Evolutionary conservation across 2,329 filamentous ascomycete genomes (phyloP), one percentile per base, ranked within the genome.

Genomic region (Diplodia corticola): DNA sequence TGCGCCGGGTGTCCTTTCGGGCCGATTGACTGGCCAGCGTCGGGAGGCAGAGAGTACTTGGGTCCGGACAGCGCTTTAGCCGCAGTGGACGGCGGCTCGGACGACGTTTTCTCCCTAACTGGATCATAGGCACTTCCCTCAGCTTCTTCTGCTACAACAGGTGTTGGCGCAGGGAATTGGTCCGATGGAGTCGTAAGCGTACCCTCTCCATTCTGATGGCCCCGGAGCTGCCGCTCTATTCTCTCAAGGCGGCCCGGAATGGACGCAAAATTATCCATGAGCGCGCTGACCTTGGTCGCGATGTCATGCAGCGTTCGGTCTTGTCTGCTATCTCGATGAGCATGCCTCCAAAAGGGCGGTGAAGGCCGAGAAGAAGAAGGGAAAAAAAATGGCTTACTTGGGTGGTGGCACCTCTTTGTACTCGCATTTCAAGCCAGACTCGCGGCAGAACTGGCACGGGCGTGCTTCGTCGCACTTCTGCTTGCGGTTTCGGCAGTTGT

Each of bases 321-420:
- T 77, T 84, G 78, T 64, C 76, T 77, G 66, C 55, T 24, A 55
- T 68, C 22, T 13, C 44, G 24, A 57, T 60, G 49, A 66, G 51
- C 33, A 54, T 30, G 44, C 57, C 44, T 40, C 57, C 26, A 24
- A 61, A 48, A 49, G 57, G 55, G 55, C 55, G 37, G 55, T 59
- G 26, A 67, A 33, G 37, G 24, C 40, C 26, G 24, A 20, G 17
- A 20, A n/a, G 40, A 54, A 37, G 26, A 57, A 35, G 51, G 17
- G 33, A n/a, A 57, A 54, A 37, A 40, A 57, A 35, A 53, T 60
- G 69, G 68, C 90, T 76, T 84, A 96, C 91, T 96, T 94, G 74
- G 96, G 95, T 17, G 92, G 92, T 24, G 92, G 91, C 5, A 95
- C 90, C 74, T 97, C 93, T 70, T 93, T 89, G 77, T 97, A 98